phyloP scores from a whole-genome alignment of 345 rosid genomes.

The Populus ilicifolia region DNA sequence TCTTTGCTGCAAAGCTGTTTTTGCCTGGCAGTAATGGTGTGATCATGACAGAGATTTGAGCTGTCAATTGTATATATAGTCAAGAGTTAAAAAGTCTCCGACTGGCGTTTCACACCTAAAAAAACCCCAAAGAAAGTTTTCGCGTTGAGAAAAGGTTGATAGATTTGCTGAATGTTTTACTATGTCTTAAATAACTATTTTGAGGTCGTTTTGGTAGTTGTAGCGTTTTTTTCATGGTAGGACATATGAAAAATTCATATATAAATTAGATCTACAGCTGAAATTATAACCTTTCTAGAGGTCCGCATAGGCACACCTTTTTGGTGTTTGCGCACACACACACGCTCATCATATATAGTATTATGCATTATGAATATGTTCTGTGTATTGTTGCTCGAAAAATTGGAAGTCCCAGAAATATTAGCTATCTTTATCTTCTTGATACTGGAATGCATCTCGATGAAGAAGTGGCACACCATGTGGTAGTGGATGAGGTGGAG shows the following conservation, averaged over 20 bases:
- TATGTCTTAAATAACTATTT: slow-evolving; percentile 1
- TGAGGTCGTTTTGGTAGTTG: slow-evolving; percentile 48
- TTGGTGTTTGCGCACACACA: not conserved
- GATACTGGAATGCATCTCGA: slow-evolving; percentile 12
- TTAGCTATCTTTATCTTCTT: slow-evolving; percentile 2
- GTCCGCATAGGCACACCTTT: slow-evolving; percentile 14
- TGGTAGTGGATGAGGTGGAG: not conserved
- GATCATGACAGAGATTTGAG: not conserved
- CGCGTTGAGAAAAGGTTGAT: not conserved
- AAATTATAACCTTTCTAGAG: slow-evolving; percentile 5
- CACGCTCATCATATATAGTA: not conserved
- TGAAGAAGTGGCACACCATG: slow-evolving; percentile 4
- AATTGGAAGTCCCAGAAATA: slow-evolving; percentile 12
- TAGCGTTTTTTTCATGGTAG: slow-evolving; percentile 37
- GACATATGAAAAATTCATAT: slow-evolving; percentile 3
- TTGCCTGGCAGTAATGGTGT: not conserved
- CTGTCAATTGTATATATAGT: not conserved
- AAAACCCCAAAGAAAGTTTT: not conserved
- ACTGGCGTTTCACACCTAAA: not conserved
- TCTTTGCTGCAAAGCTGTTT: not conserved
- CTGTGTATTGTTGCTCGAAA: not conserved
- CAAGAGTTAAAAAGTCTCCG: not conserved
- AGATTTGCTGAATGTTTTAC: not conserved
- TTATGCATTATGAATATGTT: not conserved
- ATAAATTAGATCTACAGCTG: slow-evolving; percentile 23